Evolutionary conservation across 352 stramenopile genomes (phyloP).

Genomic region (Peronospora farinosa): DNA sequence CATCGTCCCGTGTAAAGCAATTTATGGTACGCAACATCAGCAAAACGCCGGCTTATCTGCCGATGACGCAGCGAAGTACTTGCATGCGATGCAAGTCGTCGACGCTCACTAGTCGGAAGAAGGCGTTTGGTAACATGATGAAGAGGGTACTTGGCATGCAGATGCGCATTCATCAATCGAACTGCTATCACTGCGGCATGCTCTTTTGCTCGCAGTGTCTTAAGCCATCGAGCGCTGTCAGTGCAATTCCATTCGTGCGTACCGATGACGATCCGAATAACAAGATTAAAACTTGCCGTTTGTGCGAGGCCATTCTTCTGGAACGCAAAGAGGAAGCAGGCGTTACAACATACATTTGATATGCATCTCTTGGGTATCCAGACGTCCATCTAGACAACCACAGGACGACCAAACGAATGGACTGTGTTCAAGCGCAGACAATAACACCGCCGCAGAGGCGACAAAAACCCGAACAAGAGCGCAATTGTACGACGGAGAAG

Average conservation of each 20-base stretch:
- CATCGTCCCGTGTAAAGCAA: constrained; percentile 49
- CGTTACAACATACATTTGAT: constrained; percentile 47
- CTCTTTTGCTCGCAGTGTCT: constrained; percentile 68
- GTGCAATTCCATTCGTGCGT: constrained; percentile 48
- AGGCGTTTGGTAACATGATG: constrained; percentile 48
- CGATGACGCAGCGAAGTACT: constrained; percentile 46
- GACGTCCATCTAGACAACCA: constrained; percentile 21
- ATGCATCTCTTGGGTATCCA: constrained; percentile 52
- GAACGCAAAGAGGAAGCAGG: constrained; percentile 52
- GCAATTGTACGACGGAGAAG: constrained; percentile 23
- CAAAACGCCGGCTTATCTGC: constrained; percentile 39
- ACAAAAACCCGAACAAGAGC: constrained; percentile 18
- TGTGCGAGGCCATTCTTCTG: constrained; percentile 54
- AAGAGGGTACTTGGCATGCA: constrained; percentile 44
- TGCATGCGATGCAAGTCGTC: constrained; percentile 69
- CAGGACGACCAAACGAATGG: constrained; percentile 7
- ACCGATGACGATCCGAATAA: constrained; percentile 42
- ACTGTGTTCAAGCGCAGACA: constrained; percentile 25
- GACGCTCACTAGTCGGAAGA: constrained; percentile 39
- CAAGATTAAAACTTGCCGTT: constrained; percentile 55
- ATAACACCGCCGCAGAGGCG: constrained; percentile 17
- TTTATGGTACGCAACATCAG: constrained; percentile 66
- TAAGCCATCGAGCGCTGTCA: constrained; percentile 40
- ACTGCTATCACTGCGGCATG: constrained; percentile 81
- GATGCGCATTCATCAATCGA: constrained; percentile 47